Evolutionary conservation across 305 asterid species (phyloP), one percentile per base, ranked within the genome.

Genomic region (Rubia occidens): DNA sequence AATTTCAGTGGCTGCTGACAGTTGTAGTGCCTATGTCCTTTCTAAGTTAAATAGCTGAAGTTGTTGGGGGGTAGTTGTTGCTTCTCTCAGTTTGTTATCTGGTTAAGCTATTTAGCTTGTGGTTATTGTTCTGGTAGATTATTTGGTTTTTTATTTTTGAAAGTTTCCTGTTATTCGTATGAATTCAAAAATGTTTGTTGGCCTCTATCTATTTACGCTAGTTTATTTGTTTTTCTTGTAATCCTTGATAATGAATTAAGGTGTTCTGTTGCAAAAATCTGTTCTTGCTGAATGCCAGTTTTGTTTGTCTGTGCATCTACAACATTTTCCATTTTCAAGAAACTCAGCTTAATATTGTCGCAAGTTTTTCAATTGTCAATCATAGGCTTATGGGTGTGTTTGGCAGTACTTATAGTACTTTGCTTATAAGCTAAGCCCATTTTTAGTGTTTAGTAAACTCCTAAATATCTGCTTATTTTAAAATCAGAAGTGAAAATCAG

Each of bases 1-100:
- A 55, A 29, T 72, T 56, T 29, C 45, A 11, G 17, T 51, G 20
- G 71, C 58, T 66, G 62, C 17, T 65, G 60, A 45, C 14, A 17
- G 32, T 45, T 17, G 26, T 66, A 43, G 10, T 66, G 56, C 65
- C 37, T 17, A 54, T 39, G 14, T 32, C 54, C 24, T 72, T 6
- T 2, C 37, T 26, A 15, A 15, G 62, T 32, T 54, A 29, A 49
- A 29, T 45, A 4, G 67, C 69, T 64, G 44, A 35, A 29, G 64
- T 60, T 21, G 40, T 15, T 61, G 24, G 21, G 6, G 66, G n/a
- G 37, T 47, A 13, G 37, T 20, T 64, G 53, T 42, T 20, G 17
- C 9, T 40, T 42, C 10, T 40, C 47, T 64, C 53, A 37, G 43
- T 45, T 39, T 63, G 54, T 64, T 47, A 11, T 40, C 51, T 63